Conservation (phyloP, 306 rosid genomes). For the Vigna unguiculata region DNA sequence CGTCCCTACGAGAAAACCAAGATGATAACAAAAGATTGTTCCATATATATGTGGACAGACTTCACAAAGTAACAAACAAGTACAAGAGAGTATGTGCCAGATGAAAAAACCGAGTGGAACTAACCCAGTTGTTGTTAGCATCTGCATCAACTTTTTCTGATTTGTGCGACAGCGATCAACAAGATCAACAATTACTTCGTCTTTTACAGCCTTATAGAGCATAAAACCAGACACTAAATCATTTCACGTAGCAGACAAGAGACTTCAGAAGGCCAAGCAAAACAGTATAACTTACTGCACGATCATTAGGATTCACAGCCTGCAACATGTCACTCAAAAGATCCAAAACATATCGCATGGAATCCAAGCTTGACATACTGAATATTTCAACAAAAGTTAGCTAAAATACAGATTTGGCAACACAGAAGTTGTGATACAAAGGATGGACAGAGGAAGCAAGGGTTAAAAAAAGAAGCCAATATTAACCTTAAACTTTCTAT, state of each 20-base stretch:
- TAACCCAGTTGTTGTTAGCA: conserved; percentile 97
- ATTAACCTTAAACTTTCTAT: conserved; percentile 83
- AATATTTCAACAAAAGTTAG: conserved; percentile 24
- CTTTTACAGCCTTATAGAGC: conserved; percentile 78
- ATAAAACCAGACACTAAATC: conserved; percentile 31
- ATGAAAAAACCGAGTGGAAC: conserved; percentile 43
- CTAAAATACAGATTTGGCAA: conserved; percentile 7
- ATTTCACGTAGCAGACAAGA: conserved; percentile 30
- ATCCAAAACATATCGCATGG: conserved; percentile 82
- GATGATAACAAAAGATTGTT: conserved; percentile 34
- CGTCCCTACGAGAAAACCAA: conserved; percentile 70
- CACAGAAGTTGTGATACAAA: conserved; percentile 23
- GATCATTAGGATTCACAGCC: conserved; percentile 84
- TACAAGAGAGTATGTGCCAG: background rate
- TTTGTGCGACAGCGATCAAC: conserved; percentile 83
- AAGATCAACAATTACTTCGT: conserved; percentile 90
- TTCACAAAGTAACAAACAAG: conserved; percentile 23
- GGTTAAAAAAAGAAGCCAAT: conserved; percentile 14
- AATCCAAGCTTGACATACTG: conserved; percentile 88
- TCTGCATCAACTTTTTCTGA: conserved; percentile 95
- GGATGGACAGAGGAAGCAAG: conserved; percentile 27
- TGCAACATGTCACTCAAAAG: conserved; percentile 94
- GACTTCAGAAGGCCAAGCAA: conserved; percentile 33
- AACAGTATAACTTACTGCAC: conserved; percentile 56
- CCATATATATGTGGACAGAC: background rate